Percentiles rank a stretch among this genome's conserved stretches.
Conservation (phyloP, 202 grass and related monocot species). For the Musa balbisiana region DNA sequence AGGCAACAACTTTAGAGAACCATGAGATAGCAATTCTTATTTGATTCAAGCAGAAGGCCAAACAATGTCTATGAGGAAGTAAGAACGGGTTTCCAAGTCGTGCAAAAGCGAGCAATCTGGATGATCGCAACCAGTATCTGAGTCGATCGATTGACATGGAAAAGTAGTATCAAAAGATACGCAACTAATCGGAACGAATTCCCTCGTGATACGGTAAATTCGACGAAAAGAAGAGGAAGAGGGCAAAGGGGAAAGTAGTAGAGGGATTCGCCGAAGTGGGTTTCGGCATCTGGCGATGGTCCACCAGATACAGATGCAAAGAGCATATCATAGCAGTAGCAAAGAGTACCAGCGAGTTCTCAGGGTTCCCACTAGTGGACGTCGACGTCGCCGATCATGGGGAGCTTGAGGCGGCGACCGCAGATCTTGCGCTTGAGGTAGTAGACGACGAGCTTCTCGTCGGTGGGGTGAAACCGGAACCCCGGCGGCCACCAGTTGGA, state of each 20-base stretch:
- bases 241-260: not conserved
- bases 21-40: not conserved
- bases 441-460: slow-evolving; percentile 91
- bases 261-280: too few relatives aligned
- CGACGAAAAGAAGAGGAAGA: too few relatives aligned
- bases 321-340: too few relatives aligned
- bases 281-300: not conserved
- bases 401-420: slow-evolving; percentile 32
- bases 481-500: slow-evolving; percentile 61
- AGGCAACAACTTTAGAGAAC: not conserved
- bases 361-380: slow-evolving; percentile 90
- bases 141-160: too few relatives aligned
- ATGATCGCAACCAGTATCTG: too few relatives aligned
- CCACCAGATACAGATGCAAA: not conserved
- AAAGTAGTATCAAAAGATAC: too few relatives aligned
- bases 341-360: slow-evolving; percentile 60
- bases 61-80: not conserved
- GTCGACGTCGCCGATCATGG: slow-evolving; percentile 72
- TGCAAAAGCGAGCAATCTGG: too few relatives aligned
- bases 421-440: slow-evolving; percentile 90
- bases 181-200: too few relatives aligned
- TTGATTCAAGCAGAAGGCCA: not conserved
- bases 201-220: too few relatives aligned
- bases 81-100: too few relatives aligned
- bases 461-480: slow-evolving; percentile 92